phyloP scores from a whole-genome alignment of 495 filamentous ascomycete species.

The Aspergillus saccharolyticus region DNA sequence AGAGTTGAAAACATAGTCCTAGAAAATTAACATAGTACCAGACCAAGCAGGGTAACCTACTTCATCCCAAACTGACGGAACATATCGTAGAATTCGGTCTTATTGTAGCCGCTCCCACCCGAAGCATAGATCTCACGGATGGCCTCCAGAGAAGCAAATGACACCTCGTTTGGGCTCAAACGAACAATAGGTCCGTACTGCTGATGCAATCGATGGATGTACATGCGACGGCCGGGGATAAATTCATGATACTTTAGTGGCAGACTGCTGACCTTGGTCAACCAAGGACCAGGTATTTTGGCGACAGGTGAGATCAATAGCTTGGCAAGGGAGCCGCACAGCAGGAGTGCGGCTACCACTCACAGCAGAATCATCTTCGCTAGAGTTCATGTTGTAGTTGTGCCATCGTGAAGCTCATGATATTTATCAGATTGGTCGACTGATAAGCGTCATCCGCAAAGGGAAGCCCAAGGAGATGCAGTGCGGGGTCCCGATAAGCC shows the following conservation, averaged over 20 bases:
- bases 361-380: slow-evolving; percentile 25
- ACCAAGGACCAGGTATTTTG: slow-evolving; percentile 49
- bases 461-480: slow-evolving; percentile 8
- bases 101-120: slow-evolving; percentile 62
- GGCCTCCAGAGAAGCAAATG: slow-evolving; percentile 51
- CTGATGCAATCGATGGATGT: slow-evolving; percentile 51
- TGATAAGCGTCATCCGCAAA: slow-evolving; percentile 2
- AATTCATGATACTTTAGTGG: slow-evolving; percentile 56
- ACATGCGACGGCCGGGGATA: slow-evolving; percentile 45
- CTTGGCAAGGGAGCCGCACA: slow-evolving; percentile 13
- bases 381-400: neutral
- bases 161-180: slow-evolving; percentile 56
- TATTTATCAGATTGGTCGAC: neutral
- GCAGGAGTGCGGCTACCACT: slow-evolving; percentile 10
- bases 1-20: slow-evolving; percentile 61
- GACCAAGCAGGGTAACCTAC: slow-evolving; percentile 20
- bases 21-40: slow-evolving; percentile 4
- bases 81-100: slow-evolving; percentile 61
- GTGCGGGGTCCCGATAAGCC: neutral
- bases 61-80: slow-evolving; percentile 55
- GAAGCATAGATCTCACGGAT: slow-evolving; percentile 64
- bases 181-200: slow-evolving; percentile 54
- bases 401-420: neutral
- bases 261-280: slow-evolving; percentile 48
- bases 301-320: slow-evolving; percentile 4